These are phyloP conservation scores for Colletotrichum gloeosporioides DNA, from an alignment of 2,329 filamentous ascomycete species.

Conservation along the genomic window DNA sequence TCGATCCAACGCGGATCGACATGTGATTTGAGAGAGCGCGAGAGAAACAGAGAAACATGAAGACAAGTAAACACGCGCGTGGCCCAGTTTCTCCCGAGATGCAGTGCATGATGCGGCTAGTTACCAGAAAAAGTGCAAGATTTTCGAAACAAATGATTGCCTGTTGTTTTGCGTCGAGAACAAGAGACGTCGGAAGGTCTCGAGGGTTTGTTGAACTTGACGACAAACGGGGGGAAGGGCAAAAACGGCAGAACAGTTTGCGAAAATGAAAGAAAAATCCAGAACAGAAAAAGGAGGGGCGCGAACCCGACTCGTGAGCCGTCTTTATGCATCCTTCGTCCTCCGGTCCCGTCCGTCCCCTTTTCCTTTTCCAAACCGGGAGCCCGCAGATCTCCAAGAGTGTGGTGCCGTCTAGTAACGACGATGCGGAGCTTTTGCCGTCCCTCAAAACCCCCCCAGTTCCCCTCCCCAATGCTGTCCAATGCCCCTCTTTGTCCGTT, in stretches of 20 bases:
- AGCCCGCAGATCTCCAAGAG: background rate
- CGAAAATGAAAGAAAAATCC: background rate
- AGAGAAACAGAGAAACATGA: background rate
- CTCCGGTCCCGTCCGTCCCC: background rate
- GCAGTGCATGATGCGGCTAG: conserved; percentile 10
- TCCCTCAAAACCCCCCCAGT: background rate
- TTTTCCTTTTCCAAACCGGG: background rate
- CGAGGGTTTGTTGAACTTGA: background rate
- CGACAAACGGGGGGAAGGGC: background rate
- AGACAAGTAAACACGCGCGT: background rate
- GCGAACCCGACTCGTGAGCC: conserved; percentile 1
- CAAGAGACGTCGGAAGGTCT: background rate
- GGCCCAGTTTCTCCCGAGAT: conserved; percentile 6
- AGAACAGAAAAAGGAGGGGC: background rate
- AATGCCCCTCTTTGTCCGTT: background rate
- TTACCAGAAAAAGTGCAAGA: background rate
- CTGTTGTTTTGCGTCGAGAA: background rate
- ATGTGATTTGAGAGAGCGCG: background rate
- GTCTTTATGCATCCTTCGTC: background rate
- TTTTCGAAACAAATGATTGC: background rate
- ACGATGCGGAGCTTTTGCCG: background rate
- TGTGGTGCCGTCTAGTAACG: conserved; percentile 19
- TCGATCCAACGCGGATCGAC: background rate
- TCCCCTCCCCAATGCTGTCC: background rate
- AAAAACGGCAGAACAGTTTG: background rate